phyloP scores from a whole-genome alignment of 2,329 filamentous ascomycete genomes.

The Botrytis fragariae region DNA sequence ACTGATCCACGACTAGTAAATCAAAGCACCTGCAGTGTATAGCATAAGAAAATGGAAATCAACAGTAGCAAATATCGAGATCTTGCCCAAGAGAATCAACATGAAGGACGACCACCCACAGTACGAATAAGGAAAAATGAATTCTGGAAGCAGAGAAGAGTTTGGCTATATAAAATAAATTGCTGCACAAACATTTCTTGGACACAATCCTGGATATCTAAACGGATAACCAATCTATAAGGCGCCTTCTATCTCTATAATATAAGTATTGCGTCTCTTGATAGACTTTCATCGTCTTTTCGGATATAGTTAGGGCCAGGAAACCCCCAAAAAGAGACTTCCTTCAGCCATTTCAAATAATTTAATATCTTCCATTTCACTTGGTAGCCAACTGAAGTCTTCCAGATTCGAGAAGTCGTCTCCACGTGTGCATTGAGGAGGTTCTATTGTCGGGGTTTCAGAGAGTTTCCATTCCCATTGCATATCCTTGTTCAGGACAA shows the following conservation, averaged over 20 bases:
- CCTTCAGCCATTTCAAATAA: neutral
- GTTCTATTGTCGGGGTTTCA: neutral
- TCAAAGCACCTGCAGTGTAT: neutral
- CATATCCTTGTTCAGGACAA: conserved; percentile 18
- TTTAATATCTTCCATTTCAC: neutral
- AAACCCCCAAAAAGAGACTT: neutral
- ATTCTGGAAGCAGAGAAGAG: neutral
- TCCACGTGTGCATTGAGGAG: neutral
- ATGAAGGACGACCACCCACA: neutral
- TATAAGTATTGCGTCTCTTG: neutral
- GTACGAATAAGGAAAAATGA: neutral
- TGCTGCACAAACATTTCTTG: neutral
- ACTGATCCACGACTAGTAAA: neutral
- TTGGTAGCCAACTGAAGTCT: neutral
- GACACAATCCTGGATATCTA: neutral
- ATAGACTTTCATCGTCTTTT: neutral
- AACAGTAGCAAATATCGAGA: too few relatives aligned
- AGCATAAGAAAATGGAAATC: neutral
- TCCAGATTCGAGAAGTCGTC: neutral
- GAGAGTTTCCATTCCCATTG: conserved; percentile 21
- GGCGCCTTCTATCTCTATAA: neutral
- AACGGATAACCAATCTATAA: neutral
- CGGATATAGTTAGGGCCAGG: neutral
- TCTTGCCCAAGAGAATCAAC: neutral
- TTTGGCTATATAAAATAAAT: neutral